Evolutionary conservation across 495 filamentous ascomycete species (phyloP).

Genomic region (Entonaema liquescens): DNA sequence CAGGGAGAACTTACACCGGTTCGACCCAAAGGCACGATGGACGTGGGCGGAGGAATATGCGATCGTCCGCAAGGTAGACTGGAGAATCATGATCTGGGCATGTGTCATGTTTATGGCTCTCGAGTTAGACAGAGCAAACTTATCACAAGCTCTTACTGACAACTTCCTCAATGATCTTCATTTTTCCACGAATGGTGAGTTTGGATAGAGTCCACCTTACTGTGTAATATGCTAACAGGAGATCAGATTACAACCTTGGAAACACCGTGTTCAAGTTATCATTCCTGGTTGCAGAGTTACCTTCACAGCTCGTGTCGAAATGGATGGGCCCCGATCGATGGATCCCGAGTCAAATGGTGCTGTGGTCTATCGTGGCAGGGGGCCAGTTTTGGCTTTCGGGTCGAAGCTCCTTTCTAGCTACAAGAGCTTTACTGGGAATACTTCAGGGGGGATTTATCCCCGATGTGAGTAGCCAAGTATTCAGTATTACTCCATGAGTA

Average conservation of each 20-base stretch:
- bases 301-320: conserved; percentile 77
- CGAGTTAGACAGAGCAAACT: conserved; percentile 79
- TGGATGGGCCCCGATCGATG: conserved; percentile 77
- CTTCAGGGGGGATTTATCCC: conserved; percentile 75
- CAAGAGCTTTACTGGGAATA: conserved; percentile 70
- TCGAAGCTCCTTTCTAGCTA: conserved; percentile 64
- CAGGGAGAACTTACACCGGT: conserved; percentile 68
- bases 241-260: conserved; percentile 70
- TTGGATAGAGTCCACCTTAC: not conserved
- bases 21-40: conserved; percentile 78
- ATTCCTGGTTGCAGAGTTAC: conserved; percentile 75
- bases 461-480: conserved; percentile 33
- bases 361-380: conserved; percentile 74
- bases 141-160: conserved; percentile 74
- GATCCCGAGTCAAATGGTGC: conserved; percentile 82
- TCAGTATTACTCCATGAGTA: not conserved
- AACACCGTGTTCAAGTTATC: conserved; percentile 74
- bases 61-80: conserved; percentile 64
- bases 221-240: conserved; percentile 14
- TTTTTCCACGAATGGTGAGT: conserved; percentile 69
- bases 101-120: conserved; percentile 86
- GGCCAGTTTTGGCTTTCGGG: conserved; percentile 71
- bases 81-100: conserved; percentile 60
- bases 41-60: conserved; percentile 72
- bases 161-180: conserved; percentile 68